These are phyloP conservation scores for Apiotrichum montevideense DNA, from an alignment of 1,284 basidiomycete species.

Conservation along the genomic window DNA sequence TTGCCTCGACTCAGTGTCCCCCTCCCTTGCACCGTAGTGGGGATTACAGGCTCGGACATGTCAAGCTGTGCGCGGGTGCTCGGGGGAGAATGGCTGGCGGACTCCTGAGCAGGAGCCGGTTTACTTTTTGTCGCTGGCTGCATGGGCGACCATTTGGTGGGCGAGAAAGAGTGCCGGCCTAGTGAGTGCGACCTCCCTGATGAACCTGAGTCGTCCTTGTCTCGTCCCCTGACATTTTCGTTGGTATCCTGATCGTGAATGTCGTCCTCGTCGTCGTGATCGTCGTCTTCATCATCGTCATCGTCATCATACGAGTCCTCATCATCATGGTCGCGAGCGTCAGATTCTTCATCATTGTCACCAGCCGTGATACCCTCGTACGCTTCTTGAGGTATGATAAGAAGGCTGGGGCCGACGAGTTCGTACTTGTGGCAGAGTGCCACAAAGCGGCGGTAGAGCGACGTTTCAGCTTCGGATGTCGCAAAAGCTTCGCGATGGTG, in stretches of 20 bases:
- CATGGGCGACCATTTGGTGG: slow-evolving; percentile 14
- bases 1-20: slow-evolving; percentile 19
- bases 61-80: slow-evolving; percentile 10
- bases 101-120: slow-evolving; percentile 14
- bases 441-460: slow-evolving; percentile 84
- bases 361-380: slow-evolving; percentile 10
- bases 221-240: neutral
- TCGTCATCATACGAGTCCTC: slow-evolving; percentile 2
- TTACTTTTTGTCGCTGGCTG: slow-evolving; percentile 18
- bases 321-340: slow-evolving; percentile 9
- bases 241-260: slow-evolving; percentile 3
- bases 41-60: slow-evolving; percentile 1
- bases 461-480: slow-evolving; percentile 62
- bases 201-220: neutral
- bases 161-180: slow-evolving; percentile 5
- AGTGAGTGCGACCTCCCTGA: slow-evolving; percentile 1
- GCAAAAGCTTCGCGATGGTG: slow-evolving; percentile 76
- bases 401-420: slow-evolving; percentile 66
- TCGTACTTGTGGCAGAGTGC: slow-evolving; percentile 74
- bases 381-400: slow-evolving; percentile 61
- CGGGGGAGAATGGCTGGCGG: slow-evolving; percentile 11
- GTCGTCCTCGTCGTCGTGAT: slow-evolving; percentile 9
- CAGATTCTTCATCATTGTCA: slow-evolving; percentile 18
- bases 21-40: slow-evolving; percentile 6
- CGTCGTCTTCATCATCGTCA: neutral